Evolutionary conservation across 306 rosid genomes (phyloP).

Genomic region (Pyrus betulifolia): DNA sequence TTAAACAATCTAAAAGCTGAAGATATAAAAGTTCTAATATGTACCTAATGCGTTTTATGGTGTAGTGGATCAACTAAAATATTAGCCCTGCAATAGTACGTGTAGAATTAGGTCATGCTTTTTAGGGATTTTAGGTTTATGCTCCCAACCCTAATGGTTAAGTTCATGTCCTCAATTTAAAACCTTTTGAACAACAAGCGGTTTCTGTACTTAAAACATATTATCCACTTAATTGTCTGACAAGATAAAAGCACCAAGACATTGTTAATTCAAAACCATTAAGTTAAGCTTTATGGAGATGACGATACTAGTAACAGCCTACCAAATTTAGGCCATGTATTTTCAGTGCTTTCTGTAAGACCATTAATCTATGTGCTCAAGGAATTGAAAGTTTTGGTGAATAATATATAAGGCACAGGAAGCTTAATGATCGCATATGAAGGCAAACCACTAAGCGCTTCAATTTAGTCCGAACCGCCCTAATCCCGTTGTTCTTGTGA

Average conservation of each 20-base stretch:
- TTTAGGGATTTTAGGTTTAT: neutral
- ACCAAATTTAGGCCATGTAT: neutral
- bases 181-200: neutral
- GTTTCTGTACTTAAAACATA: neutral
- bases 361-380: neutral
- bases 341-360: neutral
- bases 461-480: neutral
- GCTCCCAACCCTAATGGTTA: neutral
- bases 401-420: neutral
- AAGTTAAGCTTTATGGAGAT: neutral
- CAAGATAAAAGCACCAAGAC: neutral
- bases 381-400: neutral
- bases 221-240: neutral
- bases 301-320: neutral
- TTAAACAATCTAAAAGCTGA: neutral
- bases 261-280: neutral
- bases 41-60: neutral
- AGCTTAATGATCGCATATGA: neutral
- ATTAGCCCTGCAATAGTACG: neutral
- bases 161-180: neutral
- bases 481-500: neutral
- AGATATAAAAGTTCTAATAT: neutral
- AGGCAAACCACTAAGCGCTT: neutral
- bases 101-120: neutral
- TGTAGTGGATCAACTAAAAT: neutral